Conservation (phyloP, 2,329 filamentous ascomycete species). For the Penicillium occitanis region DNA sequence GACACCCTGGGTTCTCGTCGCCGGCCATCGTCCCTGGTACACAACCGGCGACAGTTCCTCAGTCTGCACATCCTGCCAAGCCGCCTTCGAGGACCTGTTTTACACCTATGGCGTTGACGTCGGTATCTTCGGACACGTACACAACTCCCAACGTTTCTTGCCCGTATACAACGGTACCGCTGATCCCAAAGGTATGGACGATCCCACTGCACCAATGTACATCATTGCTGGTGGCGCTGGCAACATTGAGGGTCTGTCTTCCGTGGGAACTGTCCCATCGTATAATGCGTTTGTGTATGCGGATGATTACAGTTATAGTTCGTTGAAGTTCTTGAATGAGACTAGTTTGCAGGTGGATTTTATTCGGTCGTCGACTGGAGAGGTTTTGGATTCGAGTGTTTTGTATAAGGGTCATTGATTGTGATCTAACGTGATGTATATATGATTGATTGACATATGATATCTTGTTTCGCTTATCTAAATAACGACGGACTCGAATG, state of each 20-base stretch:
- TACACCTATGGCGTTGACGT: slow-evolving; percentile 60
- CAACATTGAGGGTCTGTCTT: slow-evolving; percentile 55
- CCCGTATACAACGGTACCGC: slow-evolving; percentile 30
- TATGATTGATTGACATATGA: not conserved
- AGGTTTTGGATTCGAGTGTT: slow-evolving; percentile 49
- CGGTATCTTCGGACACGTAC: slow-evolving; percentile 58
- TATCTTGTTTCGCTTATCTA: not conserved
- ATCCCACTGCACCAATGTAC: slow-evolving; percentile 59
- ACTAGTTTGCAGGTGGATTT: slow-evolving; percentile 54
- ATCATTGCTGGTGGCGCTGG: slow-evolving; percentile 57
- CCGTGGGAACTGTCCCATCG: slow-evolving; percentile 44
- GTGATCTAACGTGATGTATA: not conserved
- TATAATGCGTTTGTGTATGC: slow-evolving; percentile 38
- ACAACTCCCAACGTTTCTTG: slow-evolving; percentile 58
- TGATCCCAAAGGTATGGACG: slow-evolving; percentile 46
- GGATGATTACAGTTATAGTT: slow-evolving; percentile 54
- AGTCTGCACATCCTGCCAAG: slow-evolving; percentile 50
- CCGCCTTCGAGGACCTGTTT: slow-evolving; percentile 55
- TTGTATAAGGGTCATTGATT: slow-evolving; percentile 51
- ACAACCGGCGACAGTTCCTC: slow-evolving; percentile 33
- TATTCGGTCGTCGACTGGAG: slow-evolving; percentile 50
- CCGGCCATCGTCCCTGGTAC: slow-evolving; percentile 52
- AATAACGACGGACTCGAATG: not conserved
- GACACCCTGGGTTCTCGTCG: slow-evolving; percentile 56
- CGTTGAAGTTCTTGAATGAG: slow-evolving; percentile 48